phyloP scores from a whole-genome alignment of 1,139 yeast species.

The Wickerhamiella pararugosa region DNA sequence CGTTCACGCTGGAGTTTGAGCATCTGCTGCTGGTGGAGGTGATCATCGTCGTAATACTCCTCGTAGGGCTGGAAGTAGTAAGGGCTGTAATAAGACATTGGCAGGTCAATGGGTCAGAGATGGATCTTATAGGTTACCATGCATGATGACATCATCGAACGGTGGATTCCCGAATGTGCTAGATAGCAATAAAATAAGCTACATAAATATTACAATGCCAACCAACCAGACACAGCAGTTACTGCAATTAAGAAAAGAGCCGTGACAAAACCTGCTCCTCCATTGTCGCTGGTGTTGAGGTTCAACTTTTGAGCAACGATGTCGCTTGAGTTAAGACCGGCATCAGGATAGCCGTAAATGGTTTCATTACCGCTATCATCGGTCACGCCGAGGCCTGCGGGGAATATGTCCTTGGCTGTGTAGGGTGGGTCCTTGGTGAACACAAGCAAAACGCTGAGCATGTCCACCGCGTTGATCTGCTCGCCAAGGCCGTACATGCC shows the following conservation, averaged over 20 bases:
- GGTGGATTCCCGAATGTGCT: no score
- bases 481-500: constrained; percentile 61
- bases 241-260: constrained; percentile 53
- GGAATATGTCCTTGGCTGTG: constrained; percentile 19
- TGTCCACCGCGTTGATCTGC: constrained; percentile 62
- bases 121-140: no score
- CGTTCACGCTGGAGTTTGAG: not conserved
- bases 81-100: no score
- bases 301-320: constrained; percentile 32
- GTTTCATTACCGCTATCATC: constrained; percentile 25
- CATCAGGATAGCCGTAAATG: constrained; percentile 17
- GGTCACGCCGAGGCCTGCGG: constrained; percentile 35
- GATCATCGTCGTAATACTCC: no score
- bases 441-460: constrained; percentile 35
- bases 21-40: not conserved
- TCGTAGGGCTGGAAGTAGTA: no score
- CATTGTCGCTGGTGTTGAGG: constrained; percentile 50
- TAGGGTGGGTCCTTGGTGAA: constrained; percentile 29
- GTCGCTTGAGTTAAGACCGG: constrained; percentile 17
- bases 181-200: no score
- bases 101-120: no score
- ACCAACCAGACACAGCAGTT: constrained; percentile 59
- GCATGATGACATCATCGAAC: no score
- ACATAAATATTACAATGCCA: constrained; percentile 26
- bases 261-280: constrained; percentile 83